Evolutionary conservation across 2,329 filamentous ascomycete genomes (phyloP), one percentile per base, ranked within the genome.

Genomic region (Samsoniella hepiali): DNA sequence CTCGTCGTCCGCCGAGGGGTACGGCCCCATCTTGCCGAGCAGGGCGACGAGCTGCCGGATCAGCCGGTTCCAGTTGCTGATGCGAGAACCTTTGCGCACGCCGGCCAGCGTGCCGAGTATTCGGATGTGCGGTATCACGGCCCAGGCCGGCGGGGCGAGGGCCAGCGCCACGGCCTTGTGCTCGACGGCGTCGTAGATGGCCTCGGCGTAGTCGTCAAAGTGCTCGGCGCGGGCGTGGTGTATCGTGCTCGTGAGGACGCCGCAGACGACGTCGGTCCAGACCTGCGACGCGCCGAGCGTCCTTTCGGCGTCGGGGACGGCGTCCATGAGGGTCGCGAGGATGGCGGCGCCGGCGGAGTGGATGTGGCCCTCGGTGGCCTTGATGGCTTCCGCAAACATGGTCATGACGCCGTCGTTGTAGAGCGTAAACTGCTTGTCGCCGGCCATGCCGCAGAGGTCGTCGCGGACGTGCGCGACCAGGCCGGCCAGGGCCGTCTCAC

Each of bases 361-460:
- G 54, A 89, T 75, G 1, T 79, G 81, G 56, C 81, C 70, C 2
- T 86, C 85, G 15, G 86, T 82, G 17, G 86, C 84, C 74, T 89
- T 89, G 69, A 86, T 83, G 9, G 93, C 88, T 75, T 98, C 94
- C 4, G 92, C 88, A 71, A 97, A 91, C 81, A 98, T 88, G 22
- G 87, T 91, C 91, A 97, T 97, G 53, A 97, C 76, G 62, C 94
- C 95, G 72, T 96, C 88, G 66, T 90, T 89, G 73, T 97, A 97
- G 15, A 92, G 81, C 13, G 81, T 79, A 65, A 85, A 85, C 65
- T 88, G 83, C 47, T 82, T 82, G 13, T 82, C 80, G n/a, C 81
- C 82, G 38, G 75, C 76, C 60, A 80, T 75, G 42, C 77, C 79
- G 57, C 82, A 68, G 58, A 96, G 79, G 71, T 96, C 91, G 11